These are phyloP conservation scores for Zymoseptoria pseudotritici DNA, from an alignment of 2,329 filamentous ascomycete genomes.

Conservation along the genomic window DNA sequence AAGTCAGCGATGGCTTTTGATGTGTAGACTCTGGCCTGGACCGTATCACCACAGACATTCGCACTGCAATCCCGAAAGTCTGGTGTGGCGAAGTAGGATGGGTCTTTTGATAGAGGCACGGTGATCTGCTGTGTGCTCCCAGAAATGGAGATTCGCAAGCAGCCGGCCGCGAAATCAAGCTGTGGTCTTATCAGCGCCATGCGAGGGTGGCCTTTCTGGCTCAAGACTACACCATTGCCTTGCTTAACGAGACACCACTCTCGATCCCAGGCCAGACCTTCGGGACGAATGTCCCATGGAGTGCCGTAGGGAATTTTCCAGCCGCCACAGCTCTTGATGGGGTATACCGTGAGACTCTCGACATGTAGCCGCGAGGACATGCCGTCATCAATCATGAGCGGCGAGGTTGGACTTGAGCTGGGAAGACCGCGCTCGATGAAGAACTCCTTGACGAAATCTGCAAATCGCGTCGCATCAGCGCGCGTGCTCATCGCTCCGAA, in stretches of 20 bases:
- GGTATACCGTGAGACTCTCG: constrained; percentile 59
- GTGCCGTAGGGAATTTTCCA: constrained; percentile 58
- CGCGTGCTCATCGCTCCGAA: constrained; percentile 83
- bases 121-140: constrained; percentile 31
- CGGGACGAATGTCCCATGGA: constrained; percentile 68
- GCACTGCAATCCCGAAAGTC: constrained; percentile 40
- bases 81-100: constrained; percentile 45
- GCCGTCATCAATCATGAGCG: constrained; percentile 1
- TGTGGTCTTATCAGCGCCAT: constrained; percentile 78
- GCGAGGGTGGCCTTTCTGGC: constrained; percentile 76
- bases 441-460: constrained; percentile 35
- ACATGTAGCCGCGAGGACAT: constrained; percentile 30
- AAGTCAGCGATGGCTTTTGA: constrained; percentile 61
- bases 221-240: constrained; percentile 75
- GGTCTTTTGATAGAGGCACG: constrained; percentile 60
- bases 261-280: constrained; percentile 88
- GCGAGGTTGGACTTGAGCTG: constrained; percentile 4
- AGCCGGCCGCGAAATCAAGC: constrained; percentile 61
- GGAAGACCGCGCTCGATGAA: constrained; percentile 22
- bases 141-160: constrained; percentile 52
- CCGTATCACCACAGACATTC: constrained; percentile 74
- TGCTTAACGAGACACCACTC: constrained; percentile 93
- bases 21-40: constrained; percentile 64
- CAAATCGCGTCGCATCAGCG: constrained; percentile 63
- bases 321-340: constrained; percentile 88